Base-by-base conservation (phyloP, 2,329 filamentous ascomycete genomes). In the Diplodia seriata region DNA sequence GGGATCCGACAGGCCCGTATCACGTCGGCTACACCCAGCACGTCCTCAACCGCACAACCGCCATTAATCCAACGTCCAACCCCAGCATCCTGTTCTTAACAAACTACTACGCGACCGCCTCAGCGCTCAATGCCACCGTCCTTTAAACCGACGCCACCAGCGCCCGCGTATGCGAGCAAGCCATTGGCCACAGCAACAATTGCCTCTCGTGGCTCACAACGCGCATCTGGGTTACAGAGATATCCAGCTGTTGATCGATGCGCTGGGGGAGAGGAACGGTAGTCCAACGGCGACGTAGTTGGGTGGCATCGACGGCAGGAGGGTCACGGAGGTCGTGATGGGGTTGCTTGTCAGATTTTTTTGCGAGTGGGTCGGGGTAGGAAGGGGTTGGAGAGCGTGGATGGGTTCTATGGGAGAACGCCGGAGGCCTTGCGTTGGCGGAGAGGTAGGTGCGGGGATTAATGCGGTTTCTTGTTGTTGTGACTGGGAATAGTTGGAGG, bases 21-120 rank as follows among this genome's bases (percentile, higher is more conserved):
- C 69, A 73, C 12, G 74, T 75, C 2, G 74, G 73, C 4, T 71
- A 70, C 47, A 73, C 66, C 6, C 73, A 75, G 26, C 70, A 74
- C 33, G 59, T 74, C 36, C 72, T 76, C 70, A 72, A 73, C 67
- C 71, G 73, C 62, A 73, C 68, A 4, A 76, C 72, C 0, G 68
- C 50, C 2, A 68, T 74, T 36, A 73, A 75, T 51, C 71, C 72
- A 6, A 68, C 72, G 2, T 68, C 71, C 1, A 69, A 72, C 7
- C 40, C 59, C 2, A 72, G 72, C 23, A 64, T 70, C 15, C 63
- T 75, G 12, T 68, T 75, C 1, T 69, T 70, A 8, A 73, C 72
- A 12, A 70, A 74, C 14, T 74, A 74, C 70, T 75, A 76, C 38
- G 73, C 74, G 1, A 75, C 74, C 0, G 56, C 68, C 6, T 62